Base-by-base conservation (phyloP, 1,284 basidiomycete species). In the Pyrrhoderma lamaoense region DNA sequence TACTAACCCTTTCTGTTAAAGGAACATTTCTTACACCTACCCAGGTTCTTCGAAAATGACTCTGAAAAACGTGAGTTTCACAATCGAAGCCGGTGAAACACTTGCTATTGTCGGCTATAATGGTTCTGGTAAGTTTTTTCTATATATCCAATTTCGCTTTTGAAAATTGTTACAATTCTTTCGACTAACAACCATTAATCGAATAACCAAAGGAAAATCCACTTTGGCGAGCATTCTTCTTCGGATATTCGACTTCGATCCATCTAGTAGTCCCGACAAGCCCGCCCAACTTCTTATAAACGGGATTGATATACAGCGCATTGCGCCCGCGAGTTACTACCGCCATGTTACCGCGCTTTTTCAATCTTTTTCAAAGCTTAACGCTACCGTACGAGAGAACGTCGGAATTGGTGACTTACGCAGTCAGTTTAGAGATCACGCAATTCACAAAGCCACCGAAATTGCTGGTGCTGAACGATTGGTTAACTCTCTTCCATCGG, bases 31-130 rank as follows among this genome's bases (percentile, higher is more conserved):
- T 14, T 92, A 82, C 60, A 83, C 82, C 3, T 92, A 91, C 67
- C 86, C 86, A 11, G 86, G 84, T 27, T 73, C 74, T 57, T 70
- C 66, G 44, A 76, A 80, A 49, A 78, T 85, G 25, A 80, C 83
- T 27, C 65, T 93, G 45, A 72, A 68, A 57, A 71, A 85, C 61
- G 73, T 92, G 59, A 85, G 71, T 60, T 79, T 93, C 58, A 73
- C 70, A 21, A 69, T 93, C 40, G 68, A 77, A 52, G 70, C 86
- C 9, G 89, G 89, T 11, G 85, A 89, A 67, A 82, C 75, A 21
- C 74, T 92, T 45, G 89, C 89, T 8, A 80, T 93, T 53, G 89
- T 93, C 22, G 89, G 89, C 11, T 82, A 79, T 62, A 88, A 88
- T 65, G 85, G 85, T 55, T 88, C 85, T 59, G 85, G 85, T 79